phyloP scores from a whole-genome alignment of 495 filamentous ascomycete species.

The Rhizodiscina lignyota region DNA sequence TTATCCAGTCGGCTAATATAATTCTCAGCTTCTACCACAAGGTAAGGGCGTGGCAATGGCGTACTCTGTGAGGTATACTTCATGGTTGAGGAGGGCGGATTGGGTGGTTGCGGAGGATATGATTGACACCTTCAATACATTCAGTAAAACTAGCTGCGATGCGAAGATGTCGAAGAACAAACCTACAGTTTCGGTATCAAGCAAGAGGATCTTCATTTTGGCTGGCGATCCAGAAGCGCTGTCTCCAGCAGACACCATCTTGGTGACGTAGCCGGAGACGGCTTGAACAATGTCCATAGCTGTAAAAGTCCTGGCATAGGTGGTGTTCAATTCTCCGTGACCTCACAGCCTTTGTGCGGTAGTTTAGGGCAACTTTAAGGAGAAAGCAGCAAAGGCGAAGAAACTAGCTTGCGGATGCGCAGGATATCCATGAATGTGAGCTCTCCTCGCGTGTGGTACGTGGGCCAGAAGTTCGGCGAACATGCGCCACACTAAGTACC shows the following conservation, averaged over 20 bases:
- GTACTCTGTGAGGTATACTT: conserved; percentile 89
- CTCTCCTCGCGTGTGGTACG: too few species aligned
- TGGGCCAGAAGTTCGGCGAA: too few species aligned
- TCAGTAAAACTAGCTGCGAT: conserved; percentile 1
- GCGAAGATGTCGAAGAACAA: conserved; percentile 10
- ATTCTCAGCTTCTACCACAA: conserved; percentile 9
- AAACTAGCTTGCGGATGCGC: too few species aligned
- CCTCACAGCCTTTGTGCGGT: too few species aligned
- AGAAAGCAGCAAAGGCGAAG: too few species aligned
- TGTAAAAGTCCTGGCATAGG: too few species aligned
- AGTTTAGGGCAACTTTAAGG: too few species aligned
- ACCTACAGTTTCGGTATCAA: conserved; percentile 84
- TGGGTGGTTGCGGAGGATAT: conserved; percentile 91
- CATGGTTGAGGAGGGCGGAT: conserved; percentile 86
- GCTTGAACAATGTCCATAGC: conserved; percentile 85
- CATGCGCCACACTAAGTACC: too few species aligned
- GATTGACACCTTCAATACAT: conserved; percentile 48
- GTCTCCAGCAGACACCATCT: conserved; percentile 88
- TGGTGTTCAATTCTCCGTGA: too few species aligned
- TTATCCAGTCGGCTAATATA: conserved; percentile 62
- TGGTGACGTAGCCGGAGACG: conserved; percentile 87
- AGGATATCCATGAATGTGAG: too few species aligned
- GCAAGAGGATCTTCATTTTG: conserved; percentile 97
- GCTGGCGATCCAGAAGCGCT: conserved; percentile 50
- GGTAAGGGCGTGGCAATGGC: conserved; percentile 1